These are phyloP conservation scores for Eucalyptus regnans DNA, from an alignment of 345 rosid species.

Conservation along the genomic window DNA sequence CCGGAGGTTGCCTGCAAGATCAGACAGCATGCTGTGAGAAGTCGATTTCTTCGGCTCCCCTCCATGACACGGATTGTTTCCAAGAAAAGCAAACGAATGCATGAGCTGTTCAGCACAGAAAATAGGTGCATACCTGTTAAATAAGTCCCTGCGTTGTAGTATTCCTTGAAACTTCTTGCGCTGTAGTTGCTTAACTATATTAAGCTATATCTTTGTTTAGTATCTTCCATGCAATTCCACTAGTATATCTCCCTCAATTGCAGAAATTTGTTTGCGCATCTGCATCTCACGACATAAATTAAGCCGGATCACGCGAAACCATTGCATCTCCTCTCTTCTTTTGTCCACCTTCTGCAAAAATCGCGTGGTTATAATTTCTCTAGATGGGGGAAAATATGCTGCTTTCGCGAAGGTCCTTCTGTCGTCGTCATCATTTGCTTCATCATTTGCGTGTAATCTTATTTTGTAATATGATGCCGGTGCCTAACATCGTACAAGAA, in stretches of 20 bases:
- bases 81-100: background rate
- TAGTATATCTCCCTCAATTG: background rate
- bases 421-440: background rate
- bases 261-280: background rate
- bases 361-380: background rate
- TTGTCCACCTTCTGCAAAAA: background rate
- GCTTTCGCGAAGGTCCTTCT: background rate
- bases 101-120: background rate
- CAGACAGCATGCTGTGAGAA: constrained; percentile 81
- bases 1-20: constrained; percentile 88
- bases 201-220: background rate
- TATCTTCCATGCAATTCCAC: background rate
- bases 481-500: background rate
- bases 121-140: background rate
- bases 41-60: background rate
- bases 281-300: background rate
- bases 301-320: background rate
- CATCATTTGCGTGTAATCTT: background rate
- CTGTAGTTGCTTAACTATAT: background rate
- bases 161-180: background rate
- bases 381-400: background rate
- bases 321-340: background rate
- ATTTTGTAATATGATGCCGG: background rate
- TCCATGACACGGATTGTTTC: background rate
- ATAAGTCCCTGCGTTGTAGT: background rate